Conservation (phyloP, 2,329 filamentous ascomycete species). For the Talaromyces sp. region DNA sequence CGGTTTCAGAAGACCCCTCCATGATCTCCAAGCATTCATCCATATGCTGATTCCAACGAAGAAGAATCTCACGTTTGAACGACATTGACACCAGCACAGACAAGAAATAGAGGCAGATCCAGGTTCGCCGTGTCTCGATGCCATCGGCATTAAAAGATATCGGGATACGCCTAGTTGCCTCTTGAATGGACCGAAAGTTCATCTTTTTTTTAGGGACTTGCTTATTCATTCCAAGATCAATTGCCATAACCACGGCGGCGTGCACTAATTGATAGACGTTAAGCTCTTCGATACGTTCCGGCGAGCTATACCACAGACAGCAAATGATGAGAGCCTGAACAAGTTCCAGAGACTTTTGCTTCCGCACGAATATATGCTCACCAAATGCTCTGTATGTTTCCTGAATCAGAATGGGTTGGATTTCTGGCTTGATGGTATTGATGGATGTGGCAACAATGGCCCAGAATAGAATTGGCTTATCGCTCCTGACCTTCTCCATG, state of each 20-base stretch:
- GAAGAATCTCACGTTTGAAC: neutral
- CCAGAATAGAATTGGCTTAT: neutral
- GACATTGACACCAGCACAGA: neutral
- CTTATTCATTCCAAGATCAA: neutral
- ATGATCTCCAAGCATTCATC: neutral
- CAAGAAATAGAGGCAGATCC: neutral
- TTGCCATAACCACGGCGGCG: neutral
- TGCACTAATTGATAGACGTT: constrained; percentile 1
- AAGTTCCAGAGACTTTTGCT: neutral
- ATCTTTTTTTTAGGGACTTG: neutral
- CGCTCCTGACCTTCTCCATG: neutral
- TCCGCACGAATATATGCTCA: neutral
- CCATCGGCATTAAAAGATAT: neutral
- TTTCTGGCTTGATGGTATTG: neutral
- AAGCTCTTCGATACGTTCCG: neutral
- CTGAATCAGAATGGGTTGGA: neutral
- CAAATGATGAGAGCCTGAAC: neutral
- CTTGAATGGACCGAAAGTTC: neutral
- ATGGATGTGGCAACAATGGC: neutral
- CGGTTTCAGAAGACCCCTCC: neutral
- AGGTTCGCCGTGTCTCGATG: neutral
- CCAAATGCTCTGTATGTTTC: neutral
- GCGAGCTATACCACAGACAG: neutral
- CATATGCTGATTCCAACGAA: constrained; percentile 1
- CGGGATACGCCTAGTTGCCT: neutral